Evolutionary conservation across 176 grass and related monocot genomes (phyloP).

Genomic region (Olyra latifolia): DNA sequence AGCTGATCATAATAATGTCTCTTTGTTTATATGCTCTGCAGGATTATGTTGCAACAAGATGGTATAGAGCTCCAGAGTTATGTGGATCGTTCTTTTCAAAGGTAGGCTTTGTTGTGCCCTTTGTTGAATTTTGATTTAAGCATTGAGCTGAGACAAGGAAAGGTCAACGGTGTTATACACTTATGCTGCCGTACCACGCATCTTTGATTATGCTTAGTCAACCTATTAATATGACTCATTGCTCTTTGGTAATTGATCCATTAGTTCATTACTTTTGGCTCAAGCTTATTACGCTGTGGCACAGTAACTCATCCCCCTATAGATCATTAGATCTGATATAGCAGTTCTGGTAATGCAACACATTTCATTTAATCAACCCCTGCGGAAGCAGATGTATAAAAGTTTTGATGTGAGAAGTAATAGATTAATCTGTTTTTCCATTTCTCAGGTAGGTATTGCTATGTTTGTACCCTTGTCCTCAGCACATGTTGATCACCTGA

Average conservation of each 20-base stretch:
- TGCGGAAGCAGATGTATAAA: neutral
- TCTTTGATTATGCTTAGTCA: slow-evolving; percentile 12
- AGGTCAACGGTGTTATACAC: neutral
- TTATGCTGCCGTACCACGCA: slow-evolving; percentile 11
- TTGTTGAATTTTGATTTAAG: slow-evolving; percentile 23
- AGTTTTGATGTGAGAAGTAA: neutral
- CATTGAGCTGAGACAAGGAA: slow-evolving; percentile 7
- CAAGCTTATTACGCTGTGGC: neutral
- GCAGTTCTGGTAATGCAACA: neutral
- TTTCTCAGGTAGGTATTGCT: neutral
- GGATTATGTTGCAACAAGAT: slow-evolving; percentile 99
- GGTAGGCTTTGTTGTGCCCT: slow-evolving; percentile 39
- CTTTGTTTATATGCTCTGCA: slow-evolving; percentile 34
- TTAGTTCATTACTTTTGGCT: slow-evolving; percentile 3
- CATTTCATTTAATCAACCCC: slow-evolving; percentile 2
- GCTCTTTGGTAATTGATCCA: neutral
- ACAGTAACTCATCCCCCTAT: neutral
- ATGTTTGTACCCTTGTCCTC: slow-evolving; percentile 1
- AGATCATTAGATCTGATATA: neutral
- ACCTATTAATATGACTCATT: neutral
- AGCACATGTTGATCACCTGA: neutral
- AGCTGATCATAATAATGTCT: slow-evolving; percentile 18
- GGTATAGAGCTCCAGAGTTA: slow-evolving; percentile 99
- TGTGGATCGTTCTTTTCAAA: slow-evolving; percentile 99
- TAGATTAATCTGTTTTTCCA: neutral